phyloP scores from a whole-genome alignment of 164 flowering plant genomes.

The Aristolochia contorta region DNA sequence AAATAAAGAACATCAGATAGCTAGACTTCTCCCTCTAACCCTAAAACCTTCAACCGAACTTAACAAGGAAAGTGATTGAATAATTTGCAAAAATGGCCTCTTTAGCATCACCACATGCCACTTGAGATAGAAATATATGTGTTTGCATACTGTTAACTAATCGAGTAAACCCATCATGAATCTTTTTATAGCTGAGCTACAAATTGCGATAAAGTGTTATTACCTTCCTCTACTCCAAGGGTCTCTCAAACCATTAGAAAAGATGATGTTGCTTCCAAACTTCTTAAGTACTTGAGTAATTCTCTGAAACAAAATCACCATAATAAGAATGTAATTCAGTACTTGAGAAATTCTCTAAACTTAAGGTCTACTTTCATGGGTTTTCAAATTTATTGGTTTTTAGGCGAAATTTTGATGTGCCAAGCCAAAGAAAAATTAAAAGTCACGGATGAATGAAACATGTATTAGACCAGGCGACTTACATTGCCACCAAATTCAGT shows the following conservation, averaged over 20 bases:
- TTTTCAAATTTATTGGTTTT: too few relatives aligned
- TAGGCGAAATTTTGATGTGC: too few relatives aligned
- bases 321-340: neutral
- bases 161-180: too few relatives aligned
- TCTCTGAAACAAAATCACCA: conserved; percentile 19
- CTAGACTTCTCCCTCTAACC: too few relatives aligned
- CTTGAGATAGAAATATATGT: neutral
- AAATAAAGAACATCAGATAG: too few relatives aligned
- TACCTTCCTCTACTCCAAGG: conserved; percentile 73
- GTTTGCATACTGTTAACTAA: neutral
- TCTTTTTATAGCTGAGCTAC: too few relatives aligned
- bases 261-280: conserved; percentile 53
- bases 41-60: too few relatives aligned
- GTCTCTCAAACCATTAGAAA: conserved; percentile 55
- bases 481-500: conserved; percentile 55
- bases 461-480: conserved; percentile 5
- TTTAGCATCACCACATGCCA: neutral
- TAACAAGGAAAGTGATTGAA: too few relatives aligned
- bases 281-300: conserved; percentile 35
- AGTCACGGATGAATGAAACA: too few relatives aligned
- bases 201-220: conserved; percentile 1
- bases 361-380: too few relatives aligned
- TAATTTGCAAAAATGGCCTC: neutral
- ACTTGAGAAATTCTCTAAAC: too few relatives aligned
- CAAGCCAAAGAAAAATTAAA: too few relatives aligned